Evolutionary conservation across 2,329 filamentous ascomycete genomes (phyloP).

Genomic region (Exophiala mesophila): DNA sequence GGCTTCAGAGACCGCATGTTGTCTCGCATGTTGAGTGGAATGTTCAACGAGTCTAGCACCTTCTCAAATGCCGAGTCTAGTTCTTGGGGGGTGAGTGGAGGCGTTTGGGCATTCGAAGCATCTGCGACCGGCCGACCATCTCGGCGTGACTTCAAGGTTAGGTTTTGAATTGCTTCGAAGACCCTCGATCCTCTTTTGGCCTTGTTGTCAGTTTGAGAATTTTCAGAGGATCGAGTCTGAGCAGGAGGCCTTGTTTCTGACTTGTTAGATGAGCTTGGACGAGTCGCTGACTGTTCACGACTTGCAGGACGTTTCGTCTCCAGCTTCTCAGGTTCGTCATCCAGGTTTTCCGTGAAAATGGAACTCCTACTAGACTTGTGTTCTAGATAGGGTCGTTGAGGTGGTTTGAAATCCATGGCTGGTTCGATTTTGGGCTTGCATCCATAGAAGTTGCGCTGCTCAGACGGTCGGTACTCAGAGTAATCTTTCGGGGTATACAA

Average conservation of each 20-base stretch:
- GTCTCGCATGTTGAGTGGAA: slow-evolving; percentile 86
- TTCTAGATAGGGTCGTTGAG: slow-evolving; percentile 34
- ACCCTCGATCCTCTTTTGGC: slow-evolving; percentile 25
- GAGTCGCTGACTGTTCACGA: slow-evolving; percentile 15
- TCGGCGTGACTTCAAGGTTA: slow-evolving; percentile 22
- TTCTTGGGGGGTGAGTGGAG: slow-evolving; percentile 24
- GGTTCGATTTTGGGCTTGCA: slow-evolving; percentile 39
- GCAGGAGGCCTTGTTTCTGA: slow-evolving; percentile 4
- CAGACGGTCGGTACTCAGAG: slow-evolving; percentile 51
- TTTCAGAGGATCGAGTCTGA: slow-evolving; percentile 11
- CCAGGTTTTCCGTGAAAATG: slow-evolving; percentile 28
- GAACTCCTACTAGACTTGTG: slow-evolving; percentile 28
- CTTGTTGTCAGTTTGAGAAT: slow-evolving; percentile 16
- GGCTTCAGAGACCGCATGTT: slow-evolving; percentile 88
- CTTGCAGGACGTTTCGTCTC: slow-evolving; percentile 13
- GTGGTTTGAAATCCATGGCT: slow-evolving; percentile 39
- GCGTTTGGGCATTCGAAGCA: not conserved
- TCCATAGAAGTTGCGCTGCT: slow-evolving; percentile 58
- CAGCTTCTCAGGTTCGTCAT: slow-evolving; percentile 26
- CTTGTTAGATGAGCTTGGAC: slow-evolving; percentile 12
- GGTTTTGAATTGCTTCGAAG: slow-evolving; percentile 23
- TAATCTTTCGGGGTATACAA: slow-evolving; percentile 53
- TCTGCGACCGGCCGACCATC: slow-evolving; percentile 3
- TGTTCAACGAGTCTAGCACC: slow-evolving; percentile 77
- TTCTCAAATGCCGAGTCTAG: slow-evolving; percentile 26